Conservation (phyloP, 495 filamentous ascomycete genomes). For the Podospora fimiseda region DNA sequence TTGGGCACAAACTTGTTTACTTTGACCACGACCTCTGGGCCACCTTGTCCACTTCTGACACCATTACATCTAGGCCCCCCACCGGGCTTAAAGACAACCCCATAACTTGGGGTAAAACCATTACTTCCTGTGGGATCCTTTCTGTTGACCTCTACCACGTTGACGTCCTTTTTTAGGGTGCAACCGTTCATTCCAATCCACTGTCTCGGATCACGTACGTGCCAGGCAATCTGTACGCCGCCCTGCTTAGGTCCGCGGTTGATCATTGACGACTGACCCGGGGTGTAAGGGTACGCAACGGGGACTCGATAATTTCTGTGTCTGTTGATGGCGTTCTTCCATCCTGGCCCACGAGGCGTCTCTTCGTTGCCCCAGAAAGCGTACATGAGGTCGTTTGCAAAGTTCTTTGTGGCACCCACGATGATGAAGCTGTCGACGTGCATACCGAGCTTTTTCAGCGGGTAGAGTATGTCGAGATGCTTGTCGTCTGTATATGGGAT, state of each 20-base stretch:
- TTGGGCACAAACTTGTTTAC: neutral
- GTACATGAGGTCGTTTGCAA: conserved; percentile 12
- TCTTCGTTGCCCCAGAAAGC: conserved; percentile 15
- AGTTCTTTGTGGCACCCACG: conserved; percentile 17
- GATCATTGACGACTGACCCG: conserved; percentile 16
- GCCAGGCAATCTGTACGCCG: conserved; percentile 7
- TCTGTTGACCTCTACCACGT: neutral
- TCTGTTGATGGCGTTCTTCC: neutral
- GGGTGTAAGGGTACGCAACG: conserved; percentile 17
- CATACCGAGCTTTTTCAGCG: conserved; percentile 16
- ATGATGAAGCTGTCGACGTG: conserved; percentile 19
- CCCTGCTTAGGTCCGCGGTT: conserved; percentile 3
- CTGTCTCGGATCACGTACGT: conserved; percentile 9
- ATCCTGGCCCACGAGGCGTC: neutral
- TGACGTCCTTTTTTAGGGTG: conserved; percentile 6
- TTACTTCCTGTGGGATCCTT: neutral
- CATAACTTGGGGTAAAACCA: neutral
- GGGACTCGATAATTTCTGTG: conserved; percentile 15
- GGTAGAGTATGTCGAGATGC: conserved; percentile 18
- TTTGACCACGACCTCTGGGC: neutral
- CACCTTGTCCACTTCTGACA: no score
- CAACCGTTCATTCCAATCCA: conserved; percentile 14
- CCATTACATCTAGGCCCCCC: neutral
- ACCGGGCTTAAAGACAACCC: neutral
- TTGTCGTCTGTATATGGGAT: conserved; percentile 15